phyloP scores from a whole-genome alignment of 148 eudicot species.

The Hydrangea macrophylla region DNA sequence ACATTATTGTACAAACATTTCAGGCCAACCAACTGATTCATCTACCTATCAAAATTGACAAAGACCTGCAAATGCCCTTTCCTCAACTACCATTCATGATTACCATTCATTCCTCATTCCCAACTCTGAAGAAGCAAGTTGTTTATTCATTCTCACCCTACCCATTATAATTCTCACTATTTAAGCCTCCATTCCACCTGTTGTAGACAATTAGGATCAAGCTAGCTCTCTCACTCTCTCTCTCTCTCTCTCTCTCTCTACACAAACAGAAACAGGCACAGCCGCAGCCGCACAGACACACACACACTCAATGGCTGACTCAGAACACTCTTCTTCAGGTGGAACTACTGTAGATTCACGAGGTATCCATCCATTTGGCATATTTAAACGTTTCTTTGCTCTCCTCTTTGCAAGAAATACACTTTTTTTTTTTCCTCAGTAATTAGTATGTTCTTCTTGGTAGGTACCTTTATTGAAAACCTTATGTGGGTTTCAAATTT shows the following conservation, averaged over 20 bases:
- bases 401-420: not conserved
- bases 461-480: too few species aligned
- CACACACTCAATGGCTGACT: constrained; percentile 27
- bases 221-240: too few species aligned
- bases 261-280: too few species aligned
- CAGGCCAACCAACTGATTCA: not conserved
- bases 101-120: not conserved
- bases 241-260: not conserved
- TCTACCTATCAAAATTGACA: constrained; percentile 2
- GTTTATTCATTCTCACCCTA: too few species aligned
- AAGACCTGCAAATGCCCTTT: not conserved
- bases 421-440: not conserved
- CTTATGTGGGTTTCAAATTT: not conserved
- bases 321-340: constrained; percentile 25
- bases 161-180: not conserved
- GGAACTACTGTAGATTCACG: constrained; percentile 12
- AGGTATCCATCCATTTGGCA: constrained; percentile 11
- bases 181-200: not conserved
- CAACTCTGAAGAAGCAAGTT: too few species aligned
- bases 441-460: not conserved
- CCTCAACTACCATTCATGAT: not conserved
- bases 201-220: too few species aligned
- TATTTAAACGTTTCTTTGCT: not conserved
- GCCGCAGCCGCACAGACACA: too few species aligned
- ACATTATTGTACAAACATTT: too few species aligned